phyloP scores from a whole-genome alignment of 73 alveolate species.

The Paramecium biaurelia region DNA sequence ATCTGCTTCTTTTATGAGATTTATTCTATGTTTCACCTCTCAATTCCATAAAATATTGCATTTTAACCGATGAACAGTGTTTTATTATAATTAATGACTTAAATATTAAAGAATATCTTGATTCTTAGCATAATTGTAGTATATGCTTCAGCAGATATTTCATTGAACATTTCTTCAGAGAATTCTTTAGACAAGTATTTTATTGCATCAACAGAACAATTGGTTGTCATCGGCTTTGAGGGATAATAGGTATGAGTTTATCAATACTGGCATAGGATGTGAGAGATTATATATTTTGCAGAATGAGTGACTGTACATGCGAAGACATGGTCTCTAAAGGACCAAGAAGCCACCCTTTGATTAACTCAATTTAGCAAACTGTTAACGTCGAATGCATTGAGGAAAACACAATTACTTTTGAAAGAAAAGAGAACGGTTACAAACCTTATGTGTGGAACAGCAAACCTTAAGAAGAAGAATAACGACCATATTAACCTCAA shows the following conservation, averaged over 20 bases:
- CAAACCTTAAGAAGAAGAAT: neutral
- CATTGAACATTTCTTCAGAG: neutral
- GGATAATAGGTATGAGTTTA: neutral
- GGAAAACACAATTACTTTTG: neutral
- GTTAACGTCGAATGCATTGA: neutral
- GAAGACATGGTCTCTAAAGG: slow-evolving; percentile 42
- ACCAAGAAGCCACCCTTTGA: neutral
- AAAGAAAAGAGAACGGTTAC: neutral
- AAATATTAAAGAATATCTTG: neutral
- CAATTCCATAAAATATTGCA: neutral
- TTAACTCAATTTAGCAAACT: neutral
- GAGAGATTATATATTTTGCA: slow-evolving; percentile 3
- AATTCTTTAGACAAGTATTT: neutral
- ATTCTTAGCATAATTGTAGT: neutral
- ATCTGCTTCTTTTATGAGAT: neutral
- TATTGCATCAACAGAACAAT: neutral
- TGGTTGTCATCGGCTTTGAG: neutral
- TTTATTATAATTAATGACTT: neutral
- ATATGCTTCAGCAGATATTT: neutral
- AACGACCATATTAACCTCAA: neutral
- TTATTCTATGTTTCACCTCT: neutral
- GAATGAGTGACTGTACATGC: neutral
- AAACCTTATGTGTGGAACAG: neutral
- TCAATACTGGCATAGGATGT: neutral
- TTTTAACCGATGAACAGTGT: neutral